phyloP scores from a whole-genome alignment of 208 protist genomes.

The Trypanosomatidae sp. region DNA sequence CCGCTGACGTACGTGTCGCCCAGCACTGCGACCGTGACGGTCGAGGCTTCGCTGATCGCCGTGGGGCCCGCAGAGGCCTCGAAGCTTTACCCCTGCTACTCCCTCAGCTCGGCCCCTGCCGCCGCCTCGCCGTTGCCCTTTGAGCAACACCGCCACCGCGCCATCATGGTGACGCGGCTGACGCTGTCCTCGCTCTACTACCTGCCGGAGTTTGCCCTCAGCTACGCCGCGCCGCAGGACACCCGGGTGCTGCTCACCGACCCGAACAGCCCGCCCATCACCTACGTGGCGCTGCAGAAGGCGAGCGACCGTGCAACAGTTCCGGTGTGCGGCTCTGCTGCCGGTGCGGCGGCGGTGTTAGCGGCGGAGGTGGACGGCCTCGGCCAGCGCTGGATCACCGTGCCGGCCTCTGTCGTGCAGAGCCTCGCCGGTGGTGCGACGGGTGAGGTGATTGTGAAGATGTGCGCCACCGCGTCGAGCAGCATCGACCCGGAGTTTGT shows the following conservation, averaged over 20 bases:
- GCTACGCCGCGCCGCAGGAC: constrained; percentile 25
- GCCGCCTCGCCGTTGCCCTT: constrained; percentile 39
- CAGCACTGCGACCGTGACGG: constrained; percentile 34
- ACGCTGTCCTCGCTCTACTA: constrained; percentile 61
- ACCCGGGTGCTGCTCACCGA: constrained; percentile 58
- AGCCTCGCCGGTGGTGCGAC: constrained; percentile 19
- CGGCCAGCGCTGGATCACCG: constrained; percentile 36
- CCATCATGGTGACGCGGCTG: constrained; percentile 35
- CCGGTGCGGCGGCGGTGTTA: constrained; percentile 16
- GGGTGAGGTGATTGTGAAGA: constrained; percentile 28
- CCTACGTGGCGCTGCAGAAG: constrained; percentile 38
- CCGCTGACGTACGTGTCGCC: constrained; percentile 33
- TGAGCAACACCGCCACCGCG: constrained; percentile 35
- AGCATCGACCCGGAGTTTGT: constrained; percentile 33
- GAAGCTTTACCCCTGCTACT: constrained; percentile 39
- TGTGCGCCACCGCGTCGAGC: constrained; percentile 63
- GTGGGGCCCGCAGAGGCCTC: constrained; percentile 19
- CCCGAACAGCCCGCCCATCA: constrained; percentile 48
- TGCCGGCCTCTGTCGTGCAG: constrained; percentile 31
- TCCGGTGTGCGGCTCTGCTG: constrained; percentile 6
- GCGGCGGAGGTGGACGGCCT: constrained; percentile 31
- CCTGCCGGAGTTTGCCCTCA: constrained; percentile 43
- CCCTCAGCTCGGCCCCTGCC: not conserved
- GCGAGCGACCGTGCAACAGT: constrained; percentile 8
- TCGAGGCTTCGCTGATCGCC: constrained; percentile 46